Evolutionary conservation across 345 rosid species (phyloP), one percentile per base, ranked within the genome.

Genomic region (Jatropha curcas): DNA sequence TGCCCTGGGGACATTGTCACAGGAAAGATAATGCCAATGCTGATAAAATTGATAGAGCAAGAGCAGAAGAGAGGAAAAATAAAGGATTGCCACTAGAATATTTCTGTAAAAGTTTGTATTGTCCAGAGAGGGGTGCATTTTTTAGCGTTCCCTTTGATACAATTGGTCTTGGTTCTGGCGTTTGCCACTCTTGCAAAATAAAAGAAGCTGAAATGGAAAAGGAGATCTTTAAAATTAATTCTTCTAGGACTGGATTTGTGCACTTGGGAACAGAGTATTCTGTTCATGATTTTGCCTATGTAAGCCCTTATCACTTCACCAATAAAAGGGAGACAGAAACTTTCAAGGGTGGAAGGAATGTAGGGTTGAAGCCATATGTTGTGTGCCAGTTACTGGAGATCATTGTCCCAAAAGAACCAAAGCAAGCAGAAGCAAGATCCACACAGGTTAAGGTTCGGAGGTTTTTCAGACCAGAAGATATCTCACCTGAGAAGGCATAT

Each of bases 61-160:
- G 57, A 58, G 78, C 81, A 19, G 81, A 73, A 63, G 81, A 73
- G 7, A 73, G 77, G 57, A 64, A 78, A 46, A 78, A 7, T 55
- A 78, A 78, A 73, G 81, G 77, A 7, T 37, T 78, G 71, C 77
- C 62, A 3, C 31, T 64, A 24, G 81, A 78, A 63, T 78, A 78
- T 62, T 78, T 73, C 76, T 78, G 81, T 58, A 78, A 63, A 73
- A 68, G 77, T 68, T 68, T 78, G 67, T 78, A 78, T 27, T 73
- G 81, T 67, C 81, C 81, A 11, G 81, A 73, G 59, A 78, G 57
- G 60, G 81, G 81, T 68, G 81, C 81, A 27, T 78, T 78, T 73
- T 56, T 78, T 41, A 33, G 71, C 57, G 71, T 78, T 27, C 74
- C 81, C 5, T 28, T 17, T 33, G 81, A 73, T 68, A 27, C 31